Evolutionary conservation across 768 basidiomycete species (phyloP), one percentile per base, ranked within the genome.

Genomic region (Naematelia aurantialba): DNA sequence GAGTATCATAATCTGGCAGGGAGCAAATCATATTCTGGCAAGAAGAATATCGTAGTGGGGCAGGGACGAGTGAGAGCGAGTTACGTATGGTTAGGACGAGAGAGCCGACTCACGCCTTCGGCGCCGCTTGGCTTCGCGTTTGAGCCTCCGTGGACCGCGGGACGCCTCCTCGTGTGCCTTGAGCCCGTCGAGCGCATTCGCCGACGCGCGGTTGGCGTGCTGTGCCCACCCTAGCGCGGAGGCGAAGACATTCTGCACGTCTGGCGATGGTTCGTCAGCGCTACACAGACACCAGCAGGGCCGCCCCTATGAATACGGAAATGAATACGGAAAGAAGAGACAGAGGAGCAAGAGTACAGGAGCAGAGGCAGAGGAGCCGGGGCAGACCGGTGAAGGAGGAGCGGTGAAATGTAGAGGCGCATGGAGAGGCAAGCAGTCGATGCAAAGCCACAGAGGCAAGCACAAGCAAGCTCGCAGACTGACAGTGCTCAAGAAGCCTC

Each of bases 401-500:
- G 12, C 24, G 10, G 47, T 24, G 11, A 48, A 10, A 11, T 48
- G 22, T 22, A 13, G 12, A 48, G 47, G 47, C 11, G 47, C 13
- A 11, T 49, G 47, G 47, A 24, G 12, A 49, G 11, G 47, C n/a
- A n/a, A n/a, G n/a, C n/a, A n/a, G n/a, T 49, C 51, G 51, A 52
- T 8, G 50, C 27, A 30, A n/a, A n/a, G n/a, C n/a, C n/a, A n/a
- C n/a, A n/a, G n/a, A n/a, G n/a, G n/a, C n/a, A n/a, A n/a, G n/a
- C n/a, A n/a, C n/a, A n/a, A n/a, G n/a, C n/a, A n/a, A n/a, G n/a
- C n/a, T n/a, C n/a, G n/a, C n/a, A 3, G 51, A 58, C 55, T 25
- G 45, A 73, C 72, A 67, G 5, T 50, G 60, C 52, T 73, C 67
- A 0, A 70, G 58, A 42, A 70, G 47, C 21, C 67, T 30, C 47